Evolutionary conservation across 805 yeast genomes (phyloP).

Genomic region (Trichomonascus vanleenenianus): DNA sequence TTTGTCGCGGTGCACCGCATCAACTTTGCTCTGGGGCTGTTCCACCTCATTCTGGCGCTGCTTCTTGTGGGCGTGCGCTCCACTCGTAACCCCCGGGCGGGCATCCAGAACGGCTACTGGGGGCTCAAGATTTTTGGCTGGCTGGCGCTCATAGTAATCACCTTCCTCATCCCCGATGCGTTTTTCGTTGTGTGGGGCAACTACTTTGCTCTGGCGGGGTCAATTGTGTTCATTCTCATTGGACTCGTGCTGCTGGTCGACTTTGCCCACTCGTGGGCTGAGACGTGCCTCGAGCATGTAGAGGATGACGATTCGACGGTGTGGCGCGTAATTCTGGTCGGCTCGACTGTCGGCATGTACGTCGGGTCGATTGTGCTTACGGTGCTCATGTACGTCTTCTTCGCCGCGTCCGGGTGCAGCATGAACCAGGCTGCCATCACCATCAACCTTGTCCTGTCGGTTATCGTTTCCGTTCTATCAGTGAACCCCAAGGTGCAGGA

Average conservation of each 20-base stretch:
- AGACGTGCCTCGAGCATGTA: slow-evolving; percentile 82
- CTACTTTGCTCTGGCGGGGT: slow-evolving; percentile 74
- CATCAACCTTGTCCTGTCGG: slow-evolving; percentile 58
- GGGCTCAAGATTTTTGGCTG: slow-evolving; percentile 59
- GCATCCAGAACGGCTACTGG: slow-evolving; percentile 92
- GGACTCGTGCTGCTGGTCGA: slow-evolving; percentile 89
- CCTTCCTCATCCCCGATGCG: slow-evolving; percentile 77
- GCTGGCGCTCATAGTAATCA: slow-evolving; percentile 45
- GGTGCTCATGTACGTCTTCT: slow-evolving; percentile 70
- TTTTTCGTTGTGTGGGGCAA: slow-evolving; percentile 90
- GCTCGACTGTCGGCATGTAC: slow-evolving; percentile 87
- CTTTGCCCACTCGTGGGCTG: slow-evolving; percentile 99
- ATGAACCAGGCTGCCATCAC: slow-evolving; percentile 87
- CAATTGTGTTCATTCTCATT: slow-evolving; percentile 77
- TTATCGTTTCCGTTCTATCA: slow-evolving; percentile 61
- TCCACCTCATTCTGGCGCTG: slow-evolving; percentile 66
- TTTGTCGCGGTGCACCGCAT: slow-evolving; percentile 91
- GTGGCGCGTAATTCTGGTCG: slow-evolving; percentile 76
- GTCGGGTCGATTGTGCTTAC: slow-evolving; percentile 64
- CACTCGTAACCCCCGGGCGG: slow-evolving; percentile 68
- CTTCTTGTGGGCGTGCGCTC: slow-evolving; percentile 68
- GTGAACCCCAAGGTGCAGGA: slow-evolving; percentile 82
- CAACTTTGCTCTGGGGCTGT: slow-evolving; percentile 75
- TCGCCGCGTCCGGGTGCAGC: slow-evolving; percentile 72
- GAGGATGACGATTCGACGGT: slow-evolving; percentile 62